Evolutionary conservation across 345 rosid species (phyloP).

Genomic region (Eucalyptus paniculata): DNA sequence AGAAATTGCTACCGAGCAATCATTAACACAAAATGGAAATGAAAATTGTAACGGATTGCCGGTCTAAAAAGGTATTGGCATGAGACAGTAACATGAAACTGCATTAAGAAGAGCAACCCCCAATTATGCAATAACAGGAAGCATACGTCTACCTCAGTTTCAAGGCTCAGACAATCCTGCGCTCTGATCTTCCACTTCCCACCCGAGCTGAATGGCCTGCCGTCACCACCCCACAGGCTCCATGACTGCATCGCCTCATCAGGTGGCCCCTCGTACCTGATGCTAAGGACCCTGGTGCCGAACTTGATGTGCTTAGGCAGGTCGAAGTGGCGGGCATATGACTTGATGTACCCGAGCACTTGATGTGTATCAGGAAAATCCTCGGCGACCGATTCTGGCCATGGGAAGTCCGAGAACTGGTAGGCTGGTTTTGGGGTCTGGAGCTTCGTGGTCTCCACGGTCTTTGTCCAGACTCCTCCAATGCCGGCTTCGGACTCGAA

Average conservation of each 20-base stretch:
- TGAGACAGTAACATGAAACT: not conserved
- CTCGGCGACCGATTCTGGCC: constrained; percentile 18
- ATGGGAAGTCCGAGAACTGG: constrained; percentile 33
- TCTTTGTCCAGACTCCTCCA: constrained; percentile 23
- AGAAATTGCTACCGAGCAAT: not conserved
- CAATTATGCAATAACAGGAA: not conserved
- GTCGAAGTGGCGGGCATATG: constrained; percentile 14
- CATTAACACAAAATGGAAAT: not conserved
- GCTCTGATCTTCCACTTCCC: constrained; percentile 24
- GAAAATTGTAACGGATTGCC: not conserved
- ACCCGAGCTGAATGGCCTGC: constrained; percentile 7
- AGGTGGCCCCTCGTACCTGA: not conserved
- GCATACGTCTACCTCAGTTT: not conserved
- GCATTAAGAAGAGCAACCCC: not conserved
- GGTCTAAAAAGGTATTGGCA: not conserved
- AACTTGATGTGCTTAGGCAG: constrained; percentile 18
- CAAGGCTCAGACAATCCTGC: not conserved
- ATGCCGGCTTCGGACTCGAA: constrained; percentile 6
- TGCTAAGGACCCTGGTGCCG: constrained; percentile 8
- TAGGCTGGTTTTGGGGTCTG: constrained; percentile 7
- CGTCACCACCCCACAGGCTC: constrained; percentile 18
- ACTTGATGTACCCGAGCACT: constrained; percentile 13
- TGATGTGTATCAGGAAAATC: constrained; percentile 5
- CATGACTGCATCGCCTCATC: constrained; percentile 6
- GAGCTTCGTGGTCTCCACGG: constrained; percentile 15